Conservation (phyloP, 1,284 basidiomycete genomes). For the Melampsora americana region DNA sequence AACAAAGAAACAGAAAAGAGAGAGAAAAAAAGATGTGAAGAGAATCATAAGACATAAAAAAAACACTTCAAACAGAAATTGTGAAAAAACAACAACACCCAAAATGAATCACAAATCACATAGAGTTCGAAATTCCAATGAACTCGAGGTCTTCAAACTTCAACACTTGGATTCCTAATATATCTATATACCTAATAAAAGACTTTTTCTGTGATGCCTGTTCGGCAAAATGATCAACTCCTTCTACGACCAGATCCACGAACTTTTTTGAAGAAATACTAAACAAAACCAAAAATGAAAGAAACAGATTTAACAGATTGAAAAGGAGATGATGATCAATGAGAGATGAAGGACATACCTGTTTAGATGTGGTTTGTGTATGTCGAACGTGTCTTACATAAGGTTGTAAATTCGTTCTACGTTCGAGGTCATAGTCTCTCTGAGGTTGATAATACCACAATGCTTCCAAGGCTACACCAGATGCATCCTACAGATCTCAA, state of each 20-base stretch:
- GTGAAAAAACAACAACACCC: no score
- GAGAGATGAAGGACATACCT: neutral
- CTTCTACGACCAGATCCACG: slow-evolving; percentile 20
- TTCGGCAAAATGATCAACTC: slow-evolving; percentile 11
- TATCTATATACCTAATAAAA: no score
- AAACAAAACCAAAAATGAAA: neutral
- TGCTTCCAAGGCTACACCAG: slow-evolving; percentile 40
- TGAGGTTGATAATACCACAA: slow-evolving; percentile 43
- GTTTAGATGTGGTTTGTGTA: slow-evolving; percentile 42
- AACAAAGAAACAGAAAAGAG: neutral
- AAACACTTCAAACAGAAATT: no score
- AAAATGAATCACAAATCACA: no score
- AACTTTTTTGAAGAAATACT: slow-evolving; percentile 42
- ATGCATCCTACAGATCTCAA: slow-evolving; percentile 27
- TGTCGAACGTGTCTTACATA: slow-evolving; percentile 33
- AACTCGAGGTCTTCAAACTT: no score
- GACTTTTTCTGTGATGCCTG: no score
- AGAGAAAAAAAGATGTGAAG: no score
- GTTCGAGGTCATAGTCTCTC: slow-evolving; percentile 24
- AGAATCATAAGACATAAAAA: no score
- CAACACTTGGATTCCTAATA: no score
- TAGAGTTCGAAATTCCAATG: no score
- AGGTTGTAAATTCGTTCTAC: slow-evolving; percentile 23
- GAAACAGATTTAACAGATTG: neutral
- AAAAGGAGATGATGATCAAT: neutral